Base-by-base conservation (phyloP, 192 early-diverging fungal species). In the Coemansia interrupta region DNA sequence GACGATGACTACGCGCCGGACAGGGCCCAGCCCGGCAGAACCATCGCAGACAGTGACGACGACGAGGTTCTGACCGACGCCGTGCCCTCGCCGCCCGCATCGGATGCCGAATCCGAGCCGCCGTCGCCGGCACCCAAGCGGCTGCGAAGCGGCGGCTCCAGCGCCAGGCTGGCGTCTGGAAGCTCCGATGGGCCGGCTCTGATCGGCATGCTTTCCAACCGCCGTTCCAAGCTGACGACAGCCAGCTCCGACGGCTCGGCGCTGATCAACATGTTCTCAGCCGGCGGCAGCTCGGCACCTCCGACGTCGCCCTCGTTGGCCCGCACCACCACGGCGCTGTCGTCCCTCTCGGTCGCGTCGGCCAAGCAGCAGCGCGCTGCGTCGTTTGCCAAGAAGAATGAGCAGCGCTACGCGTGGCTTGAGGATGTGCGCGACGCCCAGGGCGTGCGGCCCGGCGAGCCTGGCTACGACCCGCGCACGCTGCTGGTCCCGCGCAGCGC, bases 381-480 rank as follows among this genome's bases (percentile, higher is more conserved):
- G 4, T 83, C 87, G 52, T 93, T 94, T 74, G 91, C 94, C 47
- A 86, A 94, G 51, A 84, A 85, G 59, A 95, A 95, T 60, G 86
- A 86, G 5, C 84, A 84, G 46, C 82, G 94, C 18, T 99, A 96
- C 58, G 58, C 71, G 11, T 99, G 92, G 92, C 83, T 99, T 9
- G 78, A 84, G 55, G 82, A 96, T 43, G 65, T 89, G 42, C 83
- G 83, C n/a, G 95, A 97, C 61, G 87, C 80, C 1, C 69, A 97
- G 45, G 83, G 81, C 49, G 83, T 87, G 44, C 81, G 66, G 12
- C 61, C 82, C 46, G 82, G 70, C 26, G 90, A 92, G 12, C 73
- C 83, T 5, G 87, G 92, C 2, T 98, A 99, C 70, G 94, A 99
- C 80, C 86, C 90, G 36, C 84, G 93, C 24, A 95, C 97, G 15